phyloP scores from a whole-genome alignment of 208 protist genomes.

The Leishmania tarentolae region DNA sequence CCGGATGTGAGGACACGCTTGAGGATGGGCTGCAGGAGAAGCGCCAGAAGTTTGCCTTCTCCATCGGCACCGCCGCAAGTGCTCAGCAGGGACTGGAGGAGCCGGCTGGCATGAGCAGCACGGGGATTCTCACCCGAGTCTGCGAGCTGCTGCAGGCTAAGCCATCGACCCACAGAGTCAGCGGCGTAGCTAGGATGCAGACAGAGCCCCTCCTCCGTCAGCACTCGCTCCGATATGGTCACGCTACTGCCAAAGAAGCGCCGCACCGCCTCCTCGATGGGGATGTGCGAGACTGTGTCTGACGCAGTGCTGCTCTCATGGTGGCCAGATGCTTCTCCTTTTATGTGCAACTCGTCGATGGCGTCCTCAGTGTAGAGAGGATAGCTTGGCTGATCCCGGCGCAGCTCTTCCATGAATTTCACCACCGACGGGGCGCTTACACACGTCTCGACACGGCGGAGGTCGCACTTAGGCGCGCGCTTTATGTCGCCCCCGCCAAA shows the following conservation, averaged over 20 bases:
- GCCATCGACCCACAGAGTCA: constrained; percentile 33
- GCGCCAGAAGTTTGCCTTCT: constrained; percentile 49
- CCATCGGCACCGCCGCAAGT: constrained; percentile 37
- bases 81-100: constrained; percentile 59
- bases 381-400: constrained; percentile 19
- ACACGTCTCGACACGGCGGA: constrained; percentile 62
- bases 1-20: constrained; percentile 31
- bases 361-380: constrained; percentile 22
- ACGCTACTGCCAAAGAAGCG: constrained; percentile 39
- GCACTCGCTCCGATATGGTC: constrained; percentile 8
- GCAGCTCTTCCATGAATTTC: constrained; percentile 41
- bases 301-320: not conserved
- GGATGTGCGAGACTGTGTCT: constrained; percentile 7
- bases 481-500: constrained; percentile 48
- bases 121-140: constrained; percentile 22
- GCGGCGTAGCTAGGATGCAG: constrained; percentile 52
- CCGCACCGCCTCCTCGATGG: constrained; percentile 34
- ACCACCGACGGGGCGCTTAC: constrained; percentile 53
- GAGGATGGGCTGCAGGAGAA: constrained; percentile 51
- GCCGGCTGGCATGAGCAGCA: constrained; percentile 23
- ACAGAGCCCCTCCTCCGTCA: constrained; percentile 58
- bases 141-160: constrained; percentile 23
- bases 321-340: not conserved
- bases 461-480: constrained; percentile 53
- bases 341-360: not conserved